phyloP scores from a whole-genome alignment of 208 protist genomes.

The Baffinella frigidus region DNA sequence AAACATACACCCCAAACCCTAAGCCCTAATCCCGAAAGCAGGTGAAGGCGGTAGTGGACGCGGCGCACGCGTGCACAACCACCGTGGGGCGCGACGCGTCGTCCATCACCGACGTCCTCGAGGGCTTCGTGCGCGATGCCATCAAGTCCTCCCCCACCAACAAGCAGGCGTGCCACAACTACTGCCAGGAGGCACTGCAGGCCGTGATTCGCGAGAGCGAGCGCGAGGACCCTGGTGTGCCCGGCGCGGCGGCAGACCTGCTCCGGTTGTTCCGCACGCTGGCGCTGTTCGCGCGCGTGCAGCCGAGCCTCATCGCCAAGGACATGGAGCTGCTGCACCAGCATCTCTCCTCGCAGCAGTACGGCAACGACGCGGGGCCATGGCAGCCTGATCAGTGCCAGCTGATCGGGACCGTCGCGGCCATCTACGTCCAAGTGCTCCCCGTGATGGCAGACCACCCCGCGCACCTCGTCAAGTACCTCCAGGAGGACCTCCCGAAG shows the following conservation, averaged over 20 bases:
- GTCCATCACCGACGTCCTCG: neutral
- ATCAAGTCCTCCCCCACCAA: neutral
- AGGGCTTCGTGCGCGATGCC: slow-evolving; percentile 1
- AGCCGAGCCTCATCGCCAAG: neutral
- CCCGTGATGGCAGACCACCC: neutral
- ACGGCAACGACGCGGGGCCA: neutral
- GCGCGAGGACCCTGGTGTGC: neutral
- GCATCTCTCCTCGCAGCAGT: neutral
- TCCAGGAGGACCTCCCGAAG: neutral
- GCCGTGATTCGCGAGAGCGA: neutral
- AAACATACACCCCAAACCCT: too few species aligned
- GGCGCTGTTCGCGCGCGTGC: neutral
- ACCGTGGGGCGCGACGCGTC: neutral
- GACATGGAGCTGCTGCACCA: neutral
- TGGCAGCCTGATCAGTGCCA: neutral
- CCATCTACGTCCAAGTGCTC: slow-evolving; percentile 42
- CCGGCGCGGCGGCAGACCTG: neutral
- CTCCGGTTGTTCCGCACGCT: neutral
- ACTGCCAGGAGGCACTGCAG: slow-evolving; percentile 5
- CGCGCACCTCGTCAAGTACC: slow-evolving; percentile 17
- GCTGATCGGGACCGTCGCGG: slow-evolving; percentile 16
- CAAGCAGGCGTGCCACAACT: neutral
- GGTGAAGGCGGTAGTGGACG: too few species aligned
- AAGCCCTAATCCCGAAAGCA: too few species aligned
- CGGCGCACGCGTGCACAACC: neutral